Evolutionary conservation across 1,284 basidiomycete genomes (phyloP).

Genomic region (Melampsora larici-populina): DNA sequence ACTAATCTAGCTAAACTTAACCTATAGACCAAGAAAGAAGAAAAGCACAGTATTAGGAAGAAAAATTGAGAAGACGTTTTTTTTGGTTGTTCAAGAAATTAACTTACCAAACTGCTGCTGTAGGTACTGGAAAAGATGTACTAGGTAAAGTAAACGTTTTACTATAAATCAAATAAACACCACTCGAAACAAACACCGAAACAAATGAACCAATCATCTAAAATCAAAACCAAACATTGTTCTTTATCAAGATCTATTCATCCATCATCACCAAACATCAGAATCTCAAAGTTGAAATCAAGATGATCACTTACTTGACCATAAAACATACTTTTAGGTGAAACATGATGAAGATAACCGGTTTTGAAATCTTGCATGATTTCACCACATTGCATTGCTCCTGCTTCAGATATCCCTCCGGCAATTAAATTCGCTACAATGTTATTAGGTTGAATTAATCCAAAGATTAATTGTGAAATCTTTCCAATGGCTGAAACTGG

Average conservation of each 20-base stretch:
- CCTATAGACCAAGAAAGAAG: conserved; percentile 65
- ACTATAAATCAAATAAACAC: conserved; percentile 82
- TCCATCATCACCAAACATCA: no score
- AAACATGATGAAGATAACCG: conserved; percentile 69
- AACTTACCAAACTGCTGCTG: conserved; percentile 66
- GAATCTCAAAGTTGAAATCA: not conserved
- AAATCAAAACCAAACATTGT: conserved; percentile 53
- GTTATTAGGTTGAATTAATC: conserved; percentile 80
- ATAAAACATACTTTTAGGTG: conserved; percentile 53
- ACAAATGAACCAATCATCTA: conserved; percentile 82
- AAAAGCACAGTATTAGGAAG: not conserved
- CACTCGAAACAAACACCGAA: conserved; percentile 81
- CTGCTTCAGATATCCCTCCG: conserved; percentile 91
- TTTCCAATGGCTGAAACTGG: conserved; percentile 83
- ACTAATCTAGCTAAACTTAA: conserved; percentile 84
- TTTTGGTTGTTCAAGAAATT: not conserved
- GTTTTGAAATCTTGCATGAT: conserved; percentile 99
- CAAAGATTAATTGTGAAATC: conserved; percentile 88
- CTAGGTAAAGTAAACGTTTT: conserved; percentile 71
- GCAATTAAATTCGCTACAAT: conserved; percentile 93
- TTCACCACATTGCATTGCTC: conserved; percentile 93
- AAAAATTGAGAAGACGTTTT: not conserved
- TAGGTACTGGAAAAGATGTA: conserved; percentile 87
- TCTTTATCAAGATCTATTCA: no score
- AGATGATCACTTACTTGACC: conserved; percentile 51